Evolutionary conservation across 2,329 filamentous ascomycete species (phyloP), one percentile per base, ranked within the genome.

Genomic region (Cordyceps farinosa): DNA sequence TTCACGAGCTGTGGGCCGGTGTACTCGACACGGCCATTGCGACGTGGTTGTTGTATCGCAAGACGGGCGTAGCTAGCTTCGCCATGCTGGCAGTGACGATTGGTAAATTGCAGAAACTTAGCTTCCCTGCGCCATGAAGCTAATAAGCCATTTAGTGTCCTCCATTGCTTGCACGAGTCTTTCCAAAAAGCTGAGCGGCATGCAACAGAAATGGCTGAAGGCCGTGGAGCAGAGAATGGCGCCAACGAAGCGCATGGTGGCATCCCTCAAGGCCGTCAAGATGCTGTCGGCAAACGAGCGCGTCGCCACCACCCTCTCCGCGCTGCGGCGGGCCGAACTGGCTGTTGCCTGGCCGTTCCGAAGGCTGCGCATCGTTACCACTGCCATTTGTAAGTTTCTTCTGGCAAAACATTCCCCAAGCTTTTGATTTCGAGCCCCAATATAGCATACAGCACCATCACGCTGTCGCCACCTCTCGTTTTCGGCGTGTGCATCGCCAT

Each of bases 1-100:
- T 58, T 5, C 55, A 58, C 44, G 44, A 58, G 55, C 55, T 58
- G 3, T 58, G 55, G 55, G 55, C 55, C 22, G 55, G 55, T 29
- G 55, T 30, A 5, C 32, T 58, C 11, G 55, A 58, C 30, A 58
- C 44, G 1, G 45, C 42, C 9, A 38, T 58, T 5, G 55, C 55
- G 3, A 58, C 55, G 9, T 58, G 55, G 55, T 44, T 58, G 3
- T 6, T 48, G 13, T 58, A 58, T 27, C 55, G 55, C 30, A 58
- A 58, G 55, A 48, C 44, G 1, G 55, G 55, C 1, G 30, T 32
- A 6, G 55, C 55, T 10, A 58, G 55, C 22, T 38, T 58, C 38
- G 42, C 42, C 1, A 48, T 58, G 55, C 32, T 58, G 42, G 55
- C 32, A 32, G n/a, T 58, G 1, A 58, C 55, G 11, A 58, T 58